Evolutionary conservation across 2,329 filamentous ascomycete species (phyloP), one percentile per base, ranked within the genome.

Genomic region (Aspergillus vadensis): DNA sequence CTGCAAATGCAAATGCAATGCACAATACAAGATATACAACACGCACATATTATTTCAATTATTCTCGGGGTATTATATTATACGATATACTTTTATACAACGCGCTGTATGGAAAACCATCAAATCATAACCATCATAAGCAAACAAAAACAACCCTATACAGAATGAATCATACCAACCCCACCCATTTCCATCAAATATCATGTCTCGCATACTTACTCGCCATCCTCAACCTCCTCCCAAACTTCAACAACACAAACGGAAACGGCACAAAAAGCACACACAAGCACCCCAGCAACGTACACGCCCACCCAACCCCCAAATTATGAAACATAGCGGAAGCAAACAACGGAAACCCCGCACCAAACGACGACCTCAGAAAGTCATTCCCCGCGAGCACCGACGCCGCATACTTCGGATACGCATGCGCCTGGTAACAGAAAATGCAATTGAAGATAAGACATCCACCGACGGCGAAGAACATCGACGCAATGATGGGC

Each of bases 351-450:
- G 70, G 71, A 58, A 73, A 73, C 1, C 63, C 66, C 0, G 65
- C 70, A 7, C 68, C 70, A 44, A 73, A 70, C 0, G 90, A 87
- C 67, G 91, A 88, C 60, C 89, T 82, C 17, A 88, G 82, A 77
- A 88, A 90, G 15, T 88, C 88, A 65, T 91, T 91, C 12, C 88
- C 88, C 38, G 88, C 89, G 0, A 89, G 90, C 0, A 88, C 89
- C 0, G 87, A 90, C 2, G 89, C 88, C 1, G 88, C 85, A 72
- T 89, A 91, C 0, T 84, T 83, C 0, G 88, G 89, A 68, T 91
- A 91, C 4, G 88, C 87, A 65, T 86, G 86, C 36, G 90, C 84
- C 82, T 90, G 89, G 76, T 91, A 91, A 73, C 90, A 86, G 66
- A 90, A 88, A 6, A 87, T 89, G 2, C 86, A 85, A 83, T 89